Evolutionary conservation across 176 grass and related monocot genomes (phyloP).

Genomic region (Puya raimondii): DNA sequence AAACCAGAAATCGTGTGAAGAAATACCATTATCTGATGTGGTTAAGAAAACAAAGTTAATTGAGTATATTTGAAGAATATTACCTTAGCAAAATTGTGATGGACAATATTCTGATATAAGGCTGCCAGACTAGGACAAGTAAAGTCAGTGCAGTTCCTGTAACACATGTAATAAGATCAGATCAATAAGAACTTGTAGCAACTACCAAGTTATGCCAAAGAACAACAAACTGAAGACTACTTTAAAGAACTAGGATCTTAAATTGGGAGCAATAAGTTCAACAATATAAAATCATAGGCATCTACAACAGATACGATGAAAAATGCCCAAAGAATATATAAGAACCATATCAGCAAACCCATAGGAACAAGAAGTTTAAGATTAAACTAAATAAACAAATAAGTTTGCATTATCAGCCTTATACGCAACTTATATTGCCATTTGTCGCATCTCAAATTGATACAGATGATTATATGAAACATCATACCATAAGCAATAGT

Average conservation of each 20-base stretch:
- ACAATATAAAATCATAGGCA: neutral
- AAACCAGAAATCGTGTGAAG: too few species aligned
- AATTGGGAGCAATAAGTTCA: neutral
- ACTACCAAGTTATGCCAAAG: neutral
- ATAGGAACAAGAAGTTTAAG: neutral
- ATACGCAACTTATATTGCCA: neutral
- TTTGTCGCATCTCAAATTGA: slow-evolving; percentile 9
- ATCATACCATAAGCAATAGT: slow-evolving; percentile 69
- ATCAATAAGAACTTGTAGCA: neutral
- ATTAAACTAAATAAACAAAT: neutral
- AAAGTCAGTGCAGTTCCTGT: slow-evolving; percentile 81
- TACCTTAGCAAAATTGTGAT: slow-evolving; percentile 66
- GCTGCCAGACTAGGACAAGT: slow-evolving; percentile 80
- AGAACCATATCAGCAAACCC: neutral
- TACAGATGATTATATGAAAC: slow-evolving; percentile 10
- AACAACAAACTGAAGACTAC: neutral
- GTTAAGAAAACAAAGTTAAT: neutral
- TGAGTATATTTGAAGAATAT: slow-evolving; percentile 7
- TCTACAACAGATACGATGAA: neutral
- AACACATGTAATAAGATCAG: slow-evolving; percentile 7
- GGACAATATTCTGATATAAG: slow-evolving; percentile 53
- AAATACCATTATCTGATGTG: neutral
- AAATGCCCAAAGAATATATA: neutral
- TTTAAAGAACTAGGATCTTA: neutral
- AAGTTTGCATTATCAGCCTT: neutral